Evolutionary conservation across 2,329 filamentous ascomycete species (phyloP).

Genomic region (Diaporthe longicolla): DNA sequence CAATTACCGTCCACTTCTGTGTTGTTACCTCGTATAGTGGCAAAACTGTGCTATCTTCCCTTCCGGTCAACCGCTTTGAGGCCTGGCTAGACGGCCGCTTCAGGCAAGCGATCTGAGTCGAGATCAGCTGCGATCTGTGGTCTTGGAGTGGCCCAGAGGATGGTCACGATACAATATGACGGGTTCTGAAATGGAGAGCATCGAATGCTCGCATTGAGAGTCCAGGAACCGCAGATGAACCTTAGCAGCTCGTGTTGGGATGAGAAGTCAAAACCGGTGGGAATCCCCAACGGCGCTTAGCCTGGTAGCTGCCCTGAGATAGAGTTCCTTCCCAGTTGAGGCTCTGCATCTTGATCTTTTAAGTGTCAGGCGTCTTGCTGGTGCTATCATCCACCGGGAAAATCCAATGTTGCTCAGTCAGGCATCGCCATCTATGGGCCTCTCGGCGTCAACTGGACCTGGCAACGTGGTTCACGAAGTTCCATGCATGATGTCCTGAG

Average conservation of each 20-base stretch:
- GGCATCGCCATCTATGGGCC: background rate
- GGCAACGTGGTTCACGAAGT: background rate
- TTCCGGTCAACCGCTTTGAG: background rate
- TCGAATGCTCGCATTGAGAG: background rate
- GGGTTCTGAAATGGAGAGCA: background rate
- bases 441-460: background rate
- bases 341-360: background rate
- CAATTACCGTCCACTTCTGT: too few relatives aligned
- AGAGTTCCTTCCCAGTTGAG: background rate
- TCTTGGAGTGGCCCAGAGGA: background rate
- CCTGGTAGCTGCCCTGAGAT: background rate
- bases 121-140: slow-evolving; percentile 9
- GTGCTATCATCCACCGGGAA: too few relatives aligned
- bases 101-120: slow-evolving; percentile 2
- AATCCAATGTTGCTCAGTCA: background rate
- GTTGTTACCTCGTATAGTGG: background rate
- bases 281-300: background rate
- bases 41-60: background rate
- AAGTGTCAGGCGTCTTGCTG: too few relatives aligned
- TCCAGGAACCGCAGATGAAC: background rate
- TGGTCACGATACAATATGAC: background rate
- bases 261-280: too few relatives aligned
- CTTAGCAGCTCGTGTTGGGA: background rate
- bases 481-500: too few relatives aligned
- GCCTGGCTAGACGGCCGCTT: background rate